Evolutionary conservation across 805 yeast genomes (phyloP), one percentile per base, ranked within the genome.

Genomic region (Candida sanyiensis): DNA sequence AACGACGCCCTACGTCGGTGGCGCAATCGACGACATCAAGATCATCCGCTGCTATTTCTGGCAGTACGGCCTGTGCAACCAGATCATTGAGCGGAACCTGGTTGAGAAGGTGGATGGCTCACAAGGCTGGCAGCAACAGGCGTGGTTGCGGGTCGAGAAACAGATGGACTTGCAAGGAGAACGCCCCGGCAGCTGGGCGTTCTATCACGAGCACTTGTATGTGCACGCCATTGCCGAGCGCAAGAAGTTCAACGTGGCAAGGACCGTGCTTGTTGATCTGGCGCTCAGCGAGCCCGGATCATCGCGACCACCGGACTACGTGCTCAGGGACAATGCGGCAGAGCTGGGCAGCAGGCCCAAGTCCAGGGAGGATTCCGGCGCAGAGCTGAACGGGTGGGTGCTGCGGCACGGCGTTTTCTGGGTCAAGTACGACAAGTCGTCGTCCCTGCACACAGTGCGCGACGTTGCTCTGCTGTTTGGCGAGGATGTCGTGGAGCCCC

Each of bases 401-500:
- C 53, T 61, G 19, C 65, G 64, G 38, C 53, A 63, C 3, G 54
- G 68, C 48, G 83, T 83, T 2, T 54, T 80, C 3, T 80, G 85
- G 85, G 66, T 72, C 21, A 71, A 72, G 45, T 70, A 68, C 44
- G 77, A 71, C 4, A 43, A 52, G 5, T 63, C 45, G 3, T 42
- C 50, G 11, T 54, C 57, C 6, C 48, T 52, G 11, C 49, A 57
- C 17, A 66, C 72, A 2, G 46, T 76, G 12, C 65, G 69, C 2
- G 77, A 69, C 13, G 47, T 79, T 10, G 75, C 71, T 38, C 59
- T 75, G 3, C 61, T 77, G 21, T 74, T 76, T 49, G 83, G 83
- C 0, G 51, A 59, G 5, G 78, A 71, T 43, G 70, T 73, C 10
- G 70, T 72, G 9, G 84, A 79, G 31, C 79, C 83, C 18, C 62